These are phyloP conservation scores for Yamadazyma philogaea DNA, from an alignment of 805 yeast species.

Conservation along the genomic window DNA sequence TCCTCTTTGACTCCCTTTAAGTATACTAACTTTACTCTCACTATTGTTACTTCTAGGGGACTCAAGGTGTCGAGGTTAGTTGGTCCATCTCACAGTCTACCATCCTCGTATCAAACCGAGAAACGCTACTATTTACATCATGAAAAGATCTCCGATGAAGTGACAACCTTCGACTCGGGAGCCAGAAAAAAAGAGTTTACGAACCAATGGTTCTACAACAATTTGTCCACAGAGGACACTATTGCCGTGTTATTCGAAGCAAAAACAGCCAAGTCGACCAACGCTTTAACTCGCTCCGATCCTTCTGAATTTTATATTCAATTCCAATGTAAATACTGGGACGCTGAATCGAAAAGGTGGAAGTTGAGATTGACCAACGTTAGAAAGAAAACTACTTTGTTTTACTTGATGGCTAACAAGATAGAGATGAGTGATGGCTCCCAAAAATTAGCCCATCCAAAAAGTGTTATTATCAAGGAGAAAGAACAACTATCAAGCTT, in stretches of 20 bases:
- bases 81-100: conserved; percentile 32
- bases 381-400: conserved; percentile 25
- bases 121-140: conserved; percentile 20
- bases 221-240: conserved; percentile 20
- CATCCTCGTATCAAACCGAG: conserved; percentile 29
- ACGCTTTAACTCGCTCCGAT: conserved; percentile 16
- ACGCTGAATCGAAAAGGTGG: conserved; percentile 17
- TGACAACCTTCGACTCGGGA: conserved; percentile 30
- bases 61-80: conserved; percentile 32
- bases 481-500: conserved; percentile 26
- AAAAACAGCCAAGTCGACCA: conserved; percentile 25
- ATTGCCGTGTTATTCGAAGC: conserved; percentile 32
- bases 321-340: conserved; percentile 30
- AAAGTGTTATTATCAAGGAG: conserved; percentile 25
- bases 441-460: conserved; percentile 15
- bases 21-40: conserved; percentile 14
- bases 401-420: conserved; percentile 16
- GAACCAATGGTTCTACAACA: conserved; percentile 34
- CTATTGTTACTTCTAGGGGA: conserved; percentile 29
- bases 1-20: neutral
- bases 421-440: conserved; percentile 17
- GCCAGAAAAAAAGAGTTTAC: conserved; percentile 33
- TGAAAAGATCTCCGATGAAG: conserved; percentile 32
- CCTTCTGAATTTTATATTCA: conserved; percentile 29
- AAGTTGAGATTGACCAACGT: conserved; percentile 31